Evolutionary conservation across 2,329 filamentous ascomycete species (phyloP).

Genomic region (Epichloe typhina): DNA sequence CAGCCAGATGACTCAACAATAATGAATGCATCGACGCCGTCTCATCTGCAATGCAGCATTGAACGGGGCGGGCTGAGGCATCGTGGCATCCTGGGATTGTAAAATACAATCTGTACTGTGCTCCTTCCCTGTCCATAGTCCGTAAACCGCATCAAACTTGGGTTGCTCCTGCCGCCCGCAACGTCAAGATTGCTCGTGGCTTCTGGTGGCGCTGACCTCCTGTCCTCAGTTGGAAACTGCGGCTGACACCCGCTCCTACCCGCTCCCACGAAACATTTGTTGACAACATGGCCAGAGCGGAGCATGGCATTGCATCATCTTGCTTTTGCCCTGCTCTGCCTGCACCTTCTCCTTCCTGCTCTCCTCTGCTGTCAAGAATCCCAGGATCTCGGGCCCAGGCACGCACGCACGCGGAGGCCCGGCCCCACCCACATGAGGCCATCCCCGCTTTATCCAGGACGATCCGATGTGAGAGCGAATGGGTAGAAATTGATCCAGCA

Average conservation of each 20-base stretch:
- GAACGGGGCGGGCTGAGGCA: no score
- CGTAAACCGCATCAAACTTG: neutral
- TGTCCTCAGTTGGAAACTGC: neutral
- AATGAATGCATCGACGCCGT: no score
- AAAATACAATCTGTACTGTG: neutral
- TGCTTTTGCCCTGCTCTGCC: no score
- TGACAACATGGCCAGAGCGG: no score
- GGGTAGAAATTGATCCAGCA: neutral
- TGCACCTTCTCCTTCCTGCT: neutral
- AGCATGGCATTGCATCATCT: no score
- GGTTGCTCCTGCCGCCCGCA: neutral
- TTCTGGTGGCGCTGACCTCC: neutral
- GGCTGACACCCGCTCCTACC: neutral
- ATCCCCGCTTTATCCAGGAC: constrained; percentile 3
- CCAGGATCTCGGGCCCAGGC: constrained; percentile 2
- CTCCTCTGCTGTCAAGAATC: no score
- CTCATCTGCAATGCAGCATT: no score
- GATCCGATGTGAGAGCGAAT: neutral
- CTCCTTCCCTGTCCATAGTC: neutral
- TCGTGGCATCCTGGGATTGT: no score
- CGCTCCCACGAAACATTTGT: no score
- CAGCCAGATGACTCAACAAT: no score
- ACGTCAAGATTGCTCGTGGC: no score
- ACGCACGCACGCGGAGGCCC: neutral
- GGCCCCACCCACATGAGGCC: neutral